phyloP scores from a whole-genome alignment of 768 basidiomycete species.

The Tubosaeta sp. region DNA sequence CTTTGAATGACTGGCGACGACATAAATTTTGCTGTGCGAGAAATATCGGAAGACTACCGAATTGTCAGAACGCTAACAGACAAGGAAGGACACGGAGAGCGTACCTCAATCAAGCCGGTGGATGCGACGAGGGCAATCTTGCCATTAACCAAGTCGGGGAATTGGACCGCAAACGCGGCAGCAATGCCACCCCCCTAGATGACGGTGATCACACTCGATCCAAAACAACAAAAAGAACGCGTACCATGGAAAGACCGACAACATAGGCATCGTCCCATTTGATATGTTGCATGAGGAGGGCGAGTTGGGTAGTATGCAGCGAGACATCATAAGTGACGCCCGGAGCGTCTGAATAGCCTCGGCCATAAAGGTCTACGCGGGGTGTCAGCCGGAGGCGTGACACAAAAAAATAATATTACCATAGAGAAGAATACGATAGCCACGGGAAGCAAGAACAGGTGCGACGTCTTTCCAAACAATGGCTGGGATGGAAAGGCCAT shows the following conservation, averaged over 20 bases:
- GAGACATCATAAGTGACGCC: constrained; percentile 59
- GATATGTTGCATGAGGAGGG: constrained; percentile 74
- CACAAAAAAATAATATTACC: constrained; percentile 36
- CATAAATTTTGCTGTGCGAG: constrained; percentile 73
- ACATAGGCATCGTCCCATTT: constrained; percentile 65
- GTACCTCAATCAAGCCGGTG: constrained; percentile 65
- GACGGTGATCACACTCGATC: constrained; percentile 8
- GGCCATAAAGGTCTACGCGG: constrained; percentile 66
- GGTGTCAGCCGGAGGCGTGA: constrained; percentile 1
- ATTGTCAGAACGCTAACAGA: neutral
- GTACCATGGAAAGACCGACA: constrained; percentile 74
- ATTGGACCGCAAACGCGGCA: constrained; percentile 63
- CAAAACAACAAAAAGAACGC: neutral
- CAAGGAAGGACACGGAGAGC: constrained; percentile 1
- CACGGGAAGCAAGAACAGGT: constrained; percentile 54
- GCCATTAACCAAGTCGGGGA: constrained; percentile 65
- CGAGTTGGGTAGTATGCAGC: constrained; percentile 74
- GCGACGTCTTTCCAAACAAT: constrained; percentile 77
- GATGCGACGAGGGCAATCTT: constrained; percentile 65
- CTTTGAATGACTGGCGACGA: constrained; percentile 71
- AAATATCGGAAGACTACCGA: constrained; percentile 57
- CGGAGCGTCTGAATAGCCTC: constrained; percentile 81
- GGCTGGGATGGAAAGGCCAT: constrained; percentile 73
- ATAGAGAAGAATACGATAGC: constrained; percentile 73
- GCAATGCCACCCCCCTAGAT: constrained; percentile 69